phyloP scores from a whole-genome alignment of 106 monocot genomes.

The Cymbidium sinense region DNA sequence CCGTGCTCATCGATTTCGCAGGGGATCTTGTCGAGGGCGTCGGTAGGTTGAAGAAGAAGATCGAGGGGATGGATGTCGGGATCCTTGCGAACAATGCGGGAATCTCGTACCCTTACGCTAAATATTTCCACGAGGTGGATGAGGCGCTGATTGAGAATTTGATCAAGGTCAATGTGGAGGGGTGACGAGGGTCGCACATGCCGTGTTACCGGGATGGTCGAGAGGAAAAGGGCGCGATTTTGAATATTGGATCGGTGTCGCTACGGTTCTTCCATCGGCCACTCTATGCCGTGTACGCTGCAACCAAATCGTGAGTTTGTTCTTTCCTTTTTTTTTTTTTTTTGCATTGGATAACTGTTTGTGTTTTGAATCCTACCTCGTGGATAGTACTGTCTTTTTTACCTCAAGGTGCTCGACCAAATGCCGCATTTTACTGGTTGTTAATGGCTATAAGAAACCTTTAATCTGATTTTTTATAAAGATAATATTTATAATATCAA shows the following conservation, averaged over 20 bases:
- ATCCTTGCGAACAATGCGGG: slow-evolving; percentile 86
- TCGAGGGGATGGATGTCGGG: slow-evolving; percentile 71
- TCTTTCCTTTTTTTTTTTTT: too few species aligned
- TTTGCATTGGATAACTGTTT: neutral
- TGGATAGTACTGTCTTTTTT: neutral
- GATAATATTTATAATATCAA: too few species aligned
- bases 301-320: slow-evolving; percentile 77
- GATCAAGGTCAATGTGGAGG: slow-evolving; percentile 91
- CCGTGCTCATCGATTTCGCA: slow-evolving; percentile 64
- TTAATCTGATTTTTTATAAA: too few species aligned
- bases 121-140: slow-evolving; percentile 89
- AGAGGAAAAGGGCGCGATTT: slow-evolving; percentile 75
- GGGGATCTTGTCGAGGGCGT: slow-evolving; percentile 52
- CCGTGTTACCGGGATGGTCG: slow-evolving; percentile 74
- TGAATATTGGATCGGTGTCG: slow-evolving; percentile 83
- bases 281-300: slow-evolving; percentile 81
- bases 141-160: slow-evolving; percentile 57
- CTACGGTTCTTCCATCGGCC: slow-evolving; percentile 76
- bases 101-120: slow-evolving; percentile 81
- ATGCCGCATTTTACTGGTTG: too few species aligned
- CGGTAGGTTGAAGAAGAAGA: slow-evolving; percentile 28
- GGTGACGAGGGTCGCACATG: slow-evolving; percentile 75
- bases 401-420: neutral
- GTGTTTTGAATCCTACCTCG: neutral
- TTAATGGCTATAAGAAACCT: too few species aligned